Evolutionary conservation across 2,329 filamentous ascomycete species (phyloP).

Genomic region (Cadophora sp.): DNA sequence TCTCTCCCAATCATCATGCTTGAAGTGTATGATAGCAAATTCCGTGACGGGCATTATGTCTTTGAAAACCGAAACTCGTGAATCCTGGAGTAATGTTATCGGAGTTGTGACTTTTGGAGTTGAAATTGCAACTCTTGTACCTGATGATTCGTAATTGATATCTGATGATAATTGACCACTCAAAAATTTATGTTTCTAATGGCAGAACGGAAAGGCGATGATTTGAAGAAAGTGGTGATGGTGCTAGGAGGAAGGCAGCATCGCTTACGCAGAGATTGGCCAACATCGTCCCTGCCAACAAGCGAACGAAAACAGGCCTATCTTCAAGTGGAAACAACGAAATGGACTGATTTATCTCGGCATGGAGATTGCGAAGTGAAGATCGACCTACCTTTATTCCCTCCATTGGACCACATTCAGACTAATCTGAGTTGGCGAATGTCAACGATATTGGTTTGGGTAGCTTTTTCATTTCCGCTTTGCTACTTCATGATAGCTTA

Average conservation of each 20-base stretch:
- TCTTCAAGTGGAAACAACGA: background rate
- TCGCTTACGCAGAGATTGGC: conserved; percentile 12
- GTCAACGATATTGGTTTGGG: conserved; percentile 20
- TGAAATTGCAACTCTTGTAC: background rate
- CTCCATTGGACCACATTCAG: background rate
- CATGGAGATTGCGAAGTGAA: no score
- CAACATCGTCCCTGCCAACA: background rate
- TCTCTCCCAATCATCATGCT: background rate
- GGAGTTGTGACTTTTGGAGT: background rate
- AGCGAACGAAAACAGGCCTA: background rate
- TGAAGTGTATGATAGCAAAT: conserved; percentile 51
- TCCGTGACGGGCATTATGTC: conserved; percentile 51
- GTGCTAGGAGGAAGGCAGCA: conserved; percentile 7
- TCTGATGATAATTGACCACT: background rate
- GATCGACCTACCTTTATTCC: background rate
- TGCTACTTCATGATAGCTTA: conserved; percentile 36
- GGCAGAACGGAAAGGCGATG: background rate
- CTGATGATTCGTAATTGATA: background rate
- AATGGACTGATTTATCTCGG: background rate
- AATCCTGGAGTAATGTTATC: background rate
- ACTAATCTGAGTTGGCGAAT: background rate
- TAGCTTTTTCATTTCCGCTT: conserved; percentile 33
- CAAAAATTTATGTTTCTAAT: background rate
- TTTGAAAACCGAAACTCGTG: background rate
- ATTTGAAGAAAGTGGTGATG: background rate